Percentiles rank a stretch among this genome's conserved stretches.
Evolutionary conservation across 2,329 filamentous ascomycete species (phyloP).

Genomic region (Colletotrichum noveboracense): DNA sequence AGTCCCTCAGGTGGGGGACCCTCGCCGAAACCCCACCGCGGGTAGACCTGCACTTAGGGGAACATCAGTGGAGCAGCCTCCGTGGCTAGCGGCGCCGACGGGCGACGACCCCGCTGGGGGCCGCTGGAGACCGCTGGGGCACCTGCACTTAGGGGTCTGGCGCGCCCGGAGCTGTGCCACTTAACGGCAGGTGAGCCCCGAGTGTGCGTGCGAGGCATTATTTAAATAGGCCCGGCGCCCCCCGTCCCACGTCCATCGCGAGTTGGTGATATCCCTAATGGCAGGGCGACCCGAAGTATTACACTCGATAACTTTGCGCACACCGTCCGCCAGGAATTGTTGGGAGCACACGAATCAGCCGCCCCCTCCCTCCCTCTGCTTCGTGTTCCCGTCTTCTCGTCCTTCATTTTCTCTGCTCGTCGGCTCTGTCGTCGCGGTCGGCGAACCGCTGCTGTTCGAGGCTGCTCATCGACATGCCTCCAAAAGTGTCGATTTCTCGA

Average conservation of each 20-base stretch:
- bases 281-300: slow-evolving; percentile 18
- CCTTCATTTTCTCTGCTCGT: background rate
- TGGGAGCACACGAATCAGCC: background rate
- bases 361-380: background rate
- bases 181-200: slow-evolving; percentile 17
- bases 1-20: background rate
- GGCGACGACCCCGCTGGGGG: background rate
- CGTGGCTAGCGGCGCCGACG: background rate
- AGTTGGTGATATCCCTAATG: slow-evolving; percentile 18
- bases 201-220: slow-evolving; percentile 1
- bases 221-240: slow-evolving; percentile 11
- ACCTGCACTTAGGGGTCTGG: slow-evolving; percentile 25
- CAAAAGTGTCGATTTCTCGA: background rate
- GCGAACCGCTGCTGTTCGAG: background rate
- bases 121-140: slow-evolving; percentile 12
- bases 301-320: background rate
- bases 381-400: background rate
- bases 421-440: background rate
- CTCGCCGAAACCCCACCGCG: background rate
- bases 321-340: background rate
- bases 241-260: slow-evolving; percentile 1
- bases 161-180: slow-evolving; percentile 18
- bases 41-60: slow-evolving; percentile 23
- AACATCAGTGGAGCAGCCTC: slow-evolving; percentile 7
- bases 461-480: background rate